A percentile compares a stretch with the other conserved stretches of the same genome.
Evolutionary conservation across 1,284 basidiomycete species (phyloP).

Genomic region (Thelephora terrestris): DNA sequence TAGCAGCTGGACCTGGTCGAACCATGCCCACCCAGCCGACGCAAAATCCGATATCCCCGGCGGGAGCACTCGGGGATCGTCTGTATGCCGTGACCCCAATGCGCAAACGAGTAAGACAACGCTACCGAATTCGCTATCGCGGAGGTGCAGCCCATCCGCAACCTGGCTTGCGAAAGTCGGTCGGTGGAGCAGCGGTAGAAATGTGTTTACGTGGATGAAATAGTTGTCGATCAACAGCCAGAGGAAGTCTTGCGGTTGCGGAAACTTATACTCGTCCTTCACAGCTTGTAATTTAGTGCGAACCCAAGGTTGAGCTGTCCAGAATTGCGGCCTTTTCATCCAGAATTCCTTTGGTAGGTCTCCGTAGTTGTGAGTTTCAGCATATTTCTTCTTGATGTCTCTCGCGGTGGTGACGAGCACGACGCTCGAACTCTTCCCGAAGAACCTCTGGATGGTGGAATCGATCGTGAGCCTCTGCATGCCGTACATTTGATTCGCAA

Average conservation of each 20-base stretch:
- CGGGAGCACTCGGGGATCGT: constrained; percentile 46
- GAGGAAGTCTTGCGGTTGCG: constrained; percentile 29
- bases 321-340: not conserved
- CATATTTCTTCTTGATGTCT: constrained; percentile 43
- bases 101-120: constrained; percentile 44
- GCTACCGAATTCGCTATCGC: constrained; percentile 35
- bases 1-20: constrained; percentile 50
- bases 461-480: constrained; percentile 26
- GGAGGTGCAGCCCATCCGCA: constrained; percentile 29
- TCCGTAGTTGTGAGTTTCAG: constrained; percentile 11
- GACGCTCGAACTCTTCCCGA: constrained; percentile 63
- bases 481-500: constrained; percentile 14
- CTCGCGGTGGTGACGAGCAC: constrained; percentile 58
- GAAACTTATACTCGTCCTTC: constrained; percentile 19
- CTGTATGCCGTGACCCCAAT: constrained; percentile 34
- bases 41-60: constrained; percentile 26
- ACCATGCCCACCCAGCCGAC: constrained; percentile 69
- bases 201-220: constrained; percentile 32
- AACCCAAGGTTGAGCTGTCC: constrained; percentile 16
- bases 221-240: constrained; percentile 35
- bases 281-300: constrained; percentile 28
- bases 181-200: constrained; percentile 40
- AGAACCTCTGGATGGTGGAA: constrained; percentile 40
- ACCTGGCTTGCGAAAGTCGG: constrained; percentile 35
- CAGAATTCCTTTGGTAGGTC: constrained; percentile 2